phyloP scores from a whole-genome alignment of 2,329 filamentous ascomycete species.

The Ceratocystis colombiana region DNA sequence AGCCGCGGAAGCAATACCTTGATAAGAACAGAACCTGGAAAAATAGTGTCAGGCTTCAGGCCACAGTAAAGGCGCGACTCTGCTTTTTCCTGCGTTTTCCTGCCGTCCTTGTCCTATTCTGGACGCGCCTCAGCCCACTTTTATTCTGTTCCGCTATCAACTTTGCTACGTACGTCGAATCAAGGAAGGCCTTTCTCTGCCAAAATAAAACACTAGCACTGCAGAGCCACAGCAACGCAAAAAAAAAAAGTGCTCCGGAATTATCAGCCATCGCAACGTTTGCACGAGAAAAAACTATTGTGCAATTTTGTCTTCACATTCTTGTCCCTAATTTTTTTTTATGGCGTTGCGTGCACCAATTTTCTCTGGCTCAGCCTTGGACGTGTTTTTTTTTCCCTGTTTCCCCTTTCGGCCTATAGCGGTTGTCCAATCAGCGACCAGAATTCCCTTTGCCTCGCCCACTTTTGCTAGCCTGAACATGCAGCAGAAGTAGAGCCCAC shows the following conservation, averaged over 20 bases:
- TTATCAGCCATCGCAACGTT: background rate
- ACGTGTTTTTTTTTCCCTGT: constrained; percentile 7
- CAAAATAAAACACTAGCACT: background rate
- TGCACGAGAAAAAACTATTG: background rate
- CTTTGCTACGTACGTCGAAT: background rate
- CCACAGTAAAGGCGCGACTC: background rate
- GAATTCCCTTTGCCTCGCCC: constrained; percentile 1
- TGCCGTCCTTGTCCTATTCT: background rate
- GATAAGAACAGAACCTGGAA: background rate
- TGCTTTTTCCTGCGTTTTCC: background rate
- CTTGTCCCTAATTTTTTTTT: background rate
- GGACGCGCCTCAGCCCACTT: constrained; percentile 13
- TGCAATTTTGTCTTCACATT: background rate
- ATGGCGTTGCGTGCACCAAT: background rate
- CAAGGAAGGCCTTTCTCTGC: background rate
- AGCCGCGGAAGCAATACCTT: background rate
- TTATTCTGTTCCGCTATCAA: background rate
- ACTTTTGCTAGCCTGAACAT: background rate
- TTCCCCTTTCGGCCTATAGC: background rate
- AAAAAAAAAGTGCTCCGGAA: background rate
- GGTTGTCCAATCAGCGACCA: background rate
- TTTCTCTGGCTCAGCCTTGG: background rate
- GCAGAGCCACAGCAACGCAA: background rate
- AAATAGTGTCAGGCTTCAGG: background rate
- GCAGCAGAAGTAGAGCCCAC: background rate